A percentile compares a stretch with the other conserved stretches of the same genome.
Evolutionary conservation across 2,329 filamentous ascomycete genomes (phyloP).

Genomic region (Fusarium miscanthi): DNA sequence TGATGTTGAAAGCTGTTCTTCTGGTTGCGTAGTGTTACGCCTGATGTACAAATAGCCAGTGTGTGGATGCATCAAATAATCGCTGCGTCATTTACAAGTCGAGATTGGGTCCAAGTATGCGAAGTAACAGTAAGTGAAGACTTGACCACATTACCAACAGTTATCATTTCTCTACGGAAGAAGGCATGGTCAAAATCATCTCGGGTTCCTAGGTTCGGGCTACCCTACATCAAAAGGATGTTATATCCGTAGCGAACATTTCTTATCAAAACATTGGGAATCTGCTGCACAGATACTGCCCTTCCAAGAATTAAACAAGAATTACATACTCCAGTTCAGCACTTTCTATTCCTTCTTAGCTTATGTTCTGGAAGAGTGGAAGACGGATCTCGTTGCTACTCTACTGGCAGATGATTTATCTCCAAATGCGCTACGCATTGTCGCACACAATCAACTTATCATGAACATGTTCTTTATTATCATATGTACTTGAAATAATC

Average conservation of each 20-base stretch:
- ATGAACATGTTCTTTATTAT: background rate
- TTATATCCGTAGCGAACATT: background rate
- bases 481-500: background rate
- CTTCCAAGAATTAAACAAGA: background rate
- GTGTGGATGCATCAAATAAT: background rate
- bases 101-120: background rate
- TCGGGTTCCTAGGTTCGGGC: rapidly evolving
- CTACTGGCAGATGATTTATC: rapidly evolving
- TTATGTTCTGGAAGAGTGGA: background rate
- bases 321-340: background rate
- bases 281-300: rapidly evolving
- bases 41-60: background rate
- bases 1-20: background rate
- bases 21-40: background rate
- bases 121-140: background rate
- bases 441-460: background rate
- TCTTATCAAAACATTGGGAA: rapidly evolving
- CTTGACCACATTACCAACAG: too few species aligned
- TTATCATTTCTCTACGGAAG: background rate
- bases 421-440: rapidly evolving
- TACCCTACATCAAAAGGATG: background rate
- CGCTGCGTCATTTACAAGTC: background rate
- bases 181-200: background rate
- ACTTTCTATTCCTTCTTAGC: rapidly evolving
- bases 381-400: background rate